Conservation (phyloP, 2,329 filamentous ascomycete genomes). For the Aspergillus bombycis region DNA sequence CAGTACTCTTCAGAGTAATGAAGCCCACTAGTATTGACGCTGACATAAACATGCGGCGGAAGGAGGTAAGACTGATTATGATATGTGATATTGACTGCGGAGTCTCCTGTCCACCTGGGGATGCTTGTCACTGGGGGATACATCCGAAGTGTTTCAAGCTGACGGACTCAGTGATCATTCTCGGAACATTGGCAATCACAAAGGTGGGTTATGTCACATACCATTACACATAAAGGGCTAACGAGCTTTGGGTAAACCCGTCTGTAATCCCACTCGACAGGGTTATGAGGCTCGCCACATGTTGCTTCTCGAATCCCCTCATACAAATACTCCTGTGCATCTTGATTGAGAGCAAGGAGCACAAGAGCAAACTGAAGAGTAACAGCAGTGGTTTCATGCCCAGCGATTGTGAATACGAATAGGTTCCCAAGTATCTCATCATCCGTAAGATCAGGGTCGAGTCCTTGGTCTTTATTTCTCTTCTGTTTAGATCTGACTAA, state of each 20-base stretch:
- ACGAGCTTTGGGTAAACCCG: slow-evolving; percentile 44
- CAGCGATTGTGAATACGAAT: slow-evolving; percentile 54
- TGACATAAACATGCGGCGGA: slow-evolving; percentile 19
- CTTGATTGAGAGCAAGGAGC: slow-evolving; percentile 49
- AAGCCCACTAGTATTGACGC: slow-evolving; percentile 19
- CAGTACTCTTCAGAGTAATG: slow-evolving; percentile 28
- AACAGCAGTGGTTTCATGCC: slow-evolving; percentile 56
- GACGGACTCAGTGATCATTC: background rate
- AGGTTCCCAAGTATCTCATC: slow-evolving; percentile 55
- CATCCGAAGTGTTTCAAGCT: slow-evolving; percentile 50
- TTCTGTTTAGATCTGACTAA: slow-evolving; percentile 17
- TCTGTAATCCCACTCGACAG: slow-evolving; percentile 38
- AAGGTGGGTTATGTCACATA: background rate
- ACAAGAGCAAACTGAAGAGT: slow-evolving; percentile 47
- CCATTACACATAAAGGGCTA: slow-evolving; percentile 27
- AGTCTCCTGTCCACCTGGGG: slow-evolving; percentile 32
- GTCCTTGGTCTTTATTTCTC: background rate
- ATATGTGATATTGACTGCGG: slow-evolving; percentile 16
- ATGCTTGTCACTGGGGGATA: slow-evolving; percentile 39
- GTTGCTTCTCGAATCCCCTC: slow-evolving; percentile 42
- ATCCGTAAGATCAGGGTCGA: slow-evolving; percentile 16
- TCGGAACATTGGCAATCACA: background rate
- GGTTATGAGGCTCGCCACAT: slow-evolving; percentile 19
- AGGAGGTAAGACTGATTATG: slow-evolving; percentile 18
- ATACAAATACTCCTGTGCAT: slow-evolving; percentile 51